Evolutionary conservation across 2,329 filamentous ascomycete genomes (phyloP).

Genomic region (Botrytis medusae): DNA sequence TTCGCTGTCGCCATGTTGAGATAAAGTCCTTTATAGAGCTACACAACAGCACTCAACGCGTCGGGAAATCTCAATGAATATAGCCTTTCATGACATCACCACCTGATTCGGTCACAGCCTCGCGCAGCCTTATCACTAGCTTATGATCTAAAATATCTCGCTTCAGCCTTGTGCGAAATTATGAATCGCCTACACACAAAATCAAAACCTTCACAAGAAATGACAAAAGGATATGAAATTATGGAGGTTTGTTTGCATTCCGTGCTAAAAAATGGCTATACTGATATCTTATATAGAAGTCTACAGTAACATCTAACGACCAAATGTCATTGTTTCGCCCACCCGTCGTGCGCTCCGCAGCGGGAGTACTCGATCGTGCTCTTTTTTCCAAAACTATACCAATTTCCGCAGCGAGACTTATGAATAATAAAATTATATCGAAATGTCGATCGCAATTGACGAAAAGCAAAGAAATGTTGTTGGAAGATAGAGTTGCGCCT

Average conservation of each 20-base stretch:
- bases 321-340: slow-evolving; percentile 68
- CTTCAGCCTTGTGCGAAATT: slow-evolving; percentile 21
- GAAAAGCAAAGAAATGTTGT: slow-evolving; percentile 64
- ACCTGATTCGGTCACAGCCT: not conserved
- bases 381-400: slow-evolving; percentile 78
- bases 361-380: slow-evolving; percentile 75
- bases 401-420: slow-evolving; percentile 74
- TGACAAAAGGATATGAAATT: slow-evolving; percentile 30
- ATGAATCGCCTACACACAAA: slow-evolving; percentile 15
- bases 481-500: slow-evolving; percentile 60
- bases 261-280: not conserved
- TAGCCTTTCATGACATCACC: slow-evolving; percentile 27
- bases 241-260: slow-evolving; percentile 32
- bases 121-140: slow-evolving; percentile 15
- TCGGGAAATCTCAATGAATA: not conserved
- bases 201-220: slow-evolving; percentile 7
- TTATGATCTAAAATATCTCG: not conserved
- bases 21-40: not conserved
- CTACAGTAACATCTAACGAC: slow-evolving; percentile 29
- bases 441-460: slow-evolving; percentile 66
- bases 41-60: not conserved
- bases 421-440: slow-evolving; percentile 72
- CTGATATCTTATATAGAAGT: slow-evolving; percentile 28
- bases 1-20: slow-evolving; percentile 45
- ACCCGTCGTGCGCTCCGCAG: slow-evolving; percentile 66